Evolutionary conservation across 1,284 basidiomycete species (phyloP), one percentile per base, ranked within the genome.

Genomic region (Apiotrichum veenhuisii): DNA sequence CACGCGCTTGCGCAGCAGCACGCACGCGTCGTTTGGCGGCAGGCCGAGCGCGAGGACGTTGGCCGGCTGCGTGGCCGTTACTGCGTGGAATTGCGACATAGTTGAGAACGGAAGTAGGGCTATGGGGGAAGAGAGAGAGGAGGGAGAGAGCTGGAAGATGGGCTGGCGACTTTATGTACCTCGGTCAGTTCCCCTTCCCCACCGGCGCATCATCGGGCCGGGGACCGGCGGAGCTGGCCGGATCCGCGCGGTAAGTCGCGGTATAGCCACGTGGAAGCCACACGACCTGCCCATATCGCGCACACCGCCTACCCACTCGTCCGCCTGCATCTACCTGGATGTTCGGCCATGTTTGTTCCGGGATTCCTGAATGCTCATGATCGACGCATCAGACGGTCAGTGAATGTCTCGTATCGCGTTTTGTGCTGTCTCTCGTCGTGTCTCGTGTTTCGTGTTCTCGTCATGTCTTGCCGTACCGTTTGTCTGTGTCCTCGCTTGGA

Each of bases 1-100:
- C n/a, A 62, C 63, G 25, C 61, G 58, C 55, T 75, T 73, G 56
- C 68, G 68, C 52, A 73, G 55, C 22, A 75, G 61, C 3, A 72
- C 68, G 25, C 66, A 67, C 5, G 73, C 63, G 10, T 61, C 64
- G 64, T 75, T 75, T 2, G 58, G 57, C 1, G 67, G 66, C 22
- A 73, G 63, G 52, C 68, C 61, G 27, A 75, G 66, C 14, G 62
- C 58, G 5, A 56, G 58, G 10, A 73, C 71, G 34, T 66, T 66
- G 23, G 58, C 56, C 1, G 73, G 72, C 59, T 75, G 71, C 25
- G 56, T 55, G 50, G 65, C 71, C 57, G 64, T 68, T 15, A 70
- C 57, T 42, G 61, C 62, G 55, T 75, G 73, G 54, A 70, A 71
- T 14, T 64, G 61, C 12, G 70, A 64, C 72, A 74, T 74, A 18